Evolutionary conservation across 1,284 basidiomycete species (phyloP), one percentile per base, ranked within the genome.

Genomic region (Termitomyces sp.): DNA sequence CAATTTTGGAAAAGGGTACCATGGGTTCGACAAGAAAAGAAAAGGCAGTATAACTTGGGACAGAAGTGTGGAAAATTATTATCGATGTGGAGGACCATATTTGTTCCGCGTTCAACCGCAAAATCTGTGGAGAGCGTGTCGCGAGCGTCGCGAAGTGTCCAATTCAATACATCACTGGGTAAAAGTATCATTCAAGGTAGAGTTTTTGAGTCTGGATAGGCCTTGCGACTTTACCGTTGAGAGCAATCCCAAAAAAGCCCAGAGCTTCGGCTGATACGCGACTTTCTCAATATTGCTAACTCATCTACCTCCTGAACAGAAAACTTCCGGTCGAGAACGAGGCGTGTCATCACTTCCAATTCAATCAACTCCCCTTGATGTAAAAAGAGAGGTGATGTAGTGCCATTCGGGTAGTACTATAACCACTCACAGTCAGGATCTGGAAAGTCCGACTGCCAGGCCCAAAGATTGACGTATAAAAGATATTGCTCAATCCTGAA

Each of bases 351-450:
- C 5, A 64, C 61, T 52, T 74, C 71, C 6, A 72, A 52, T 16
- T 68, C 65, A 14, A 77, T 69, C 9, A 68, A 57, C 50, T 71
- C 70, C 39, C 61, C 73, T 74, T 43, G 3, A 34, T 7, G n/a
- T 35, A 18, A 19, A 18, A 18, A 19, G 16, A 21, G 34, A n/a
- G 14, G 13, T 41, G 10, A 26, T 38, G 14, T n/a, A 26, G 24
- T n/a, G 7, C 31, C n/a, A n/a, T n/a, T n/a, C n/a, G n/a, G n/a
- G n/a, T n/a, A n/a, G n/a, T n/a, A n/a, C n/a, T n/a, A n/a, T n/a
- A n/a, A 11, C n/a, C 5, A 66, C 71, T 60, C 50, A 78, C 77
- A 56, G 54, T 78, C 76, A 1, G 75, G 74, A 58, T 78, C 72
- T 3, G 49, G 51, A 48, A 67, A 67, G 5, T 64, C 59, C 3